Percentiles rank a stretch among this genome's conserved stretches.
phyloP scores from a whole-genome alignment of 352 stramenopile species.

The Phytopythium ostracodes region DNA sequence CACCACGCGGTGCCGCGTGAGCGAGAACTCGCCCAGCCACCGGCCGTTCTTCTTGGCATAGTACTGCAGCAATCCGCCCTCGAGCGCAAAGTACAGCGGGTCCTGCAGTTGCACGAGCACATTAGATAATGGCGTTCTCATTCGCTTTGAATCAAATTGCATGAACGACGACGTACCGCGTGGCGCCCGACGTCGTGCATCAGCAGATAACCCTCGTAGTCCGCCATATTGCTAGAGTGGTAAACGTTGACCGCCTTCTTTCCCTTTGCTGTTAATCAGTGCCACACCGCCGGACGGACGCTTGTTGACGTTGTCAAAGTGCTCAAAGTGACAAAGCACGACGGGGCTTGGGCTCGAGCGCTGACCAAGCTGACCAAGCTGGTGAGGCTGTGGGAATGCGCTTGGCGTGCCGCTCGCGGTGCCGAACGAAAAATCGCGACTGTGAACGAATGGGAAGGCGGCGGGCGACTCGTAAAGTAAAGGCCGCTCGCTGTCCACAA shows the following conservation, averaged over 20 bases:
- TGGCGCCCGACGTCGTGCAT: slow-evolving; percentile 53
- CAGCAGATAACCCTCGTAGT: slow-evolving; percentile 79
- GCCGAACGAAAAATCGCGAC: neutral
- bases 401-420: neutral
- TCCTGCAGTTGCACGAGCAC: slow-evolving; percentile 26
- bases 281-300: neutral
- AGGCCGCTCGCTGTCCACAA: neutral
- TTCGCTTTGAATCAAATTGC: no score
- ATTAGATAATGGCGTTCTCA: neutral
- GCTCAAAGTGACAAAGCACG: no score
- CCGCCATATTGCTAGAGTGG: slow-evolving; percentile 38
- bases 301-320: neutral
- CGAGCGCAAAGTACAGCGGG: slow-evolving; percentile 76
- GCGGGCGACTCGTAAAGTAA: neutral
- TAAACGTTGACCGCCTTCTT: neutral
- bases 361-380: neutral
- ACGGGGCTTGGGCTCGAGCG: no score
- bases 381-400: neutral
- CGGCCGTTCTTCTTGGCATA: slow-evolving; percentile 69
- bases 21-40: slow-evolving; percentile 62
- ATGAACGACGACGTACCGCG: slow-evolving; percentile 17
- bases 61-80: slow-evolving; percentile 66
- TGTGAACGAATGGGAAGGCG: neutral
- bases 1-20: slow-evolving; percentile 68
- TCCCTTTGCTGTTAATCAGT: neutral